Percentiles rank a stretch among this genome's conserved stretches.
phyloP scores from a whole-genome alignment of 2,329 filamentous ascomycete species.

The Xylaria digitata region DNA sequence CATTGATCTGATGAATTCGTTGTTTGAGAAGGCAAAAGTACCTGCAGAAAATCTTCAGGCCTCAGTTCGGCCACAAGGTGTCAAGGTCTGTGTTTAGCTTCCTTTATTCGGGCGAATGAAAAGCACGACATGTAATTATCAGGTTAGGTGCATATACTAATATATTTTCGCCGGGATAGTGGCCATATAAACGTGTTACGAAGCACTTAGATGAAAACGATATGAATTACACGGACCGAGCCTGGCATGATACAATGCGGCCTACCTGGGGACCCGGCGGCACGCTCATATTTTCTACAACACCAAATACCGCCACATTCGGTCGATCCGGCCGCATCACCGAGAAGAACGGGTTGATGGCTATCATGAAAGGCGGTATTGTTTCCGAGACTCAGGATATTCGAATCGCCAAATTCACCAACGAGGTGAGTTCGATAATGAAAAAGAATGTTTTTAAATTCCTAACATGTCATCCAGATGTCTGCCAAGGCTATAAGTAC shows the following conservation, averaged over 20 bases:
- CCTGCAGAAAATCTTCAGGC: constrained; percentile 65
- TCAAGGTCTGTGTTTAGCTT: constrained; percentile 81
- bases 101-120: constrained; percentile 28
- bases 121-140: constrained; percentile 42
- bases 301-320: constrained; percentile 48
- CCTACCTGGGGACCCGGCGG: constrained; percentile 83
- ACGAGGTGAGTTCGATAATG: constrained; percentile 57
- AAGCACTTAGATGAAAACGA: constrained; percentile 69
- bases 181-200: constrained; percentile 86
- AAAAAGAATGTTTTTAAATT: not conserved
- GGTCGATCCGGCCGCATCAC: constrained; percentile 48
- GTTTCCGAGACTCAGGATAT: constrained; percentile 73
- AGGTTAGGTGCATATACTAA: constrained; percentile 55
- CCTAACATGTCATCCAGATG: constrained; percentile 55
- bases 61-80: constrained; percentile 69
- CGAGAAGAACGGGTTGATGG: constrained; percentile 62
- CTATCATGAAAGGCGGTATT: constrained; percentile 66
- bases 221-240: constrained; percentile 71
- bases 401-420: constrained; percentile 71
- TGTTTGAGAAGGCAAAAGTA: constrained; percentile 80
- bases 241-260: constrained; percentile 79
- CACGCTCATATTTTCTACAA: constrained; percentile 73
- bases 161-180: constrained; percentile 68
- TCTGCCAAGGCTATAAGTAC: constrained; percentile 65
- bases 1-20: constrained; percentile 95